Evolutionary conservation across 2,329 filamentous ascomycete genomes (phyloP).

Genomic region (Alternaria triticimaculans): DNA sequence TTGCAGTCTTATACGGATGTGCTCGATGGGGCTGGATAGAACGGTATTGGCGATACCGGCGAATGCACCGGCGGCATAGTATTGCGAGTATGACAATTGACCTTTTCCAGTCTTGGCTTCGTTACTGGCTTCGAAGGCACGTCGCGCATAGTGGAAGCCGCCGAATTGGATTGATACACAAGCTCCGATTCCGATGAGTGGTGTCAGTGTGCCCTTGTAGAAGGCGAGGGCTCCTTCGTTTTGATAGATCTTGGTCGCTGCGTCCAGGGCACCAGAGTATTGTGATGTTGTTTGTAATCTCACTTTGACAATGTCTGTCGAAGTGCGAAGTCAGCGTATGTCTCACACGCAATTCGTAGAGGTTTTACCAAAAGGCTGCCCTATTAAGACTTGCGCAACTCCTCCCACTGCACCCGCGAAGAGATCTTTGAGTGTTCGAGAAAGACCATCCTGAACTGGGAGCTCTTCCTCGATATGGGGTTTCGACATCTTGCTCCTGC

Average conservation of each 20-base stretch:
- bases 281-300: conserved; percentile 87
- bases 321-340: not conserved
- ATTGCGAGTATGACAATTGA: conserved; percentile 79
- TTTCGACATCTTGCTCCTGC: conserved; percentile 27
- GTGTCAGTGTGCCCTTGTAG: conserved; percentile 97
- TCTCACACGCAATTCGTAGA: not conserved
- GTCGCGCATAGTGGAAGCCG: conserved; percentile 90
- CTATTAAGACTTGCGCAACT: conserved; percentile 62
- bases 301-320: conserved; percentile 78
- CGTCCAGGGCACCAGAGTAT: conserved; percentile 80
- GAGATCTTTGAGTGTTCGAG: conserved; percentile 77
- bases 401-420: conserved; percentile 90
- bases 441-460: conserved; percentile 42
- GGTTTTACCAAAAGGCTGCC: not conserved
- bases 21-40: conserved; percentile 91
- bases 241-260: conserved; percentile 82
- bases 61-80: conserved; percentile 89
- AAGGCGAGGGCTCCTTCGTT: conserved; percentile 90
- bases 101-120: conserved; percentile 47
- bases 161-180: conserved; percentile 98
- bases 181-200: conserved; percentile 92
- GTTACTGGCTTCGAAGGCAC: conserved; percentile 82
- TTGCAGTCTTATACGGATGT: conserved; percentile 93
- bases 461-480: conserved; percentile 50
- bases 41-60: conserved; percentile 89